phyloP scores from a whole-genome alignment of 495 filamentous ascomycete species.

The Mycothermus thermophilus region DNA sequence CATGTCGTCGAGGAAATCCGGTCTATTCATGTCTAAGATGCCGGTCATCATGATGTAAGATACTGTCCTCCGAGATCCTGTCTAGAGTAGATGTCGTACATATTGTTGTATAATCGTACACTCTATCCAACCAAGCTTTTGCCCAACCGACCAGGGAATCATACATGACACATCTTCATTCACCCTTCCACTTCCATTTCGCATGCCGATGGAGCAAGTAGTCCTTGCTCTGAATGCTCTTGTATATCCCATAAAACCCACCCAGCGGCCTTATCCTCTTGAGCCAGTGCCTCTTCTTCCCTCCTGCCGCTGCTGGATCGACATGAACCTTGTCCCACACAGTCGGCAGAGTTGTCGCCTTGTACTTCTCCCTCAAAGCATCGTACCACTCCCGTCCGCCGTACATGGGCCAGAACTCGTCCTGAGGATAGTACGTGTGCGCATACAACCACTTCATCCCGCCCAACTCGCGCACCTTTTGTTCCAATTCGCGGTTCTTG shows the following conservation, averaged over 20 bases:
- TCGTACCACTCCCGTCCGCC: constrained; percentile 39
- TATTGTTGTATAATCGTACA: too few relatives aligned
- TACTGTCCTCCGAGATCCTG: too few relatives aligned
- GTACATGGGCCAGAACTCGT: constrained; percentile 44
- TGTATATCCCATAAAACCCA: constrained; percentile 41
- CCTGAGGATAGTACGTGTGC: constrained; percentile 42
- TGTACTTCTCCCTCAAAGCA: constrained; percentile 36
- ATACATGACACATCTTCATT: constrained; percentile 4
- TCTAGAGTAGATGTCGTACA: too few relatives aligned
- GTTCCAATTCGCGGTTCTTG: constrained; percentile 52
- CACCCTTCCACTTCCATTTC: constrained; percentile 35
- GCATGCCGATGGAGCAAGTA: constrained; percentile 40
- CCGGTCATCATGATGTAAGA: too few relatives aligned
- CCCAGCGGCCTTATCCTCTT: constrained; percentile 35
- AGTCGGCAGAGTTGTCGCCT: constrained; percentile 35
- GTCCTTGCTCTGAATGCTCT: constrained; percentile 41
- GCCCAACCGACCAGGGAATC: too few relatives aligned
- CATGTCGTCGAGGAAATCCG: constrained; percentile 17
- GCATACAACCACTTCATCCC: constrained; percentile 54
- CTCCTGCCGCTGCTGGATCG: constrained; percentile 11
- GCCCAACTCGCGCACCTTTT: constrained; percentile 46
- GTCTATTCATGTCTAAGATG: constrained; percentile 1
- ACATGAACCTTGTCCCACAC: constrained; percentile 46
- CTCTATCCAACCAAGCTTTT: too few relatives aligned
- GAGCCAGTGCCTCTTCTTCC: constrained; percentile 22